Evolutionary conservation across 768 basidiomycete genomes (phyloP).

Genomic region (Lepiota brunneoincarnata): DNA sequence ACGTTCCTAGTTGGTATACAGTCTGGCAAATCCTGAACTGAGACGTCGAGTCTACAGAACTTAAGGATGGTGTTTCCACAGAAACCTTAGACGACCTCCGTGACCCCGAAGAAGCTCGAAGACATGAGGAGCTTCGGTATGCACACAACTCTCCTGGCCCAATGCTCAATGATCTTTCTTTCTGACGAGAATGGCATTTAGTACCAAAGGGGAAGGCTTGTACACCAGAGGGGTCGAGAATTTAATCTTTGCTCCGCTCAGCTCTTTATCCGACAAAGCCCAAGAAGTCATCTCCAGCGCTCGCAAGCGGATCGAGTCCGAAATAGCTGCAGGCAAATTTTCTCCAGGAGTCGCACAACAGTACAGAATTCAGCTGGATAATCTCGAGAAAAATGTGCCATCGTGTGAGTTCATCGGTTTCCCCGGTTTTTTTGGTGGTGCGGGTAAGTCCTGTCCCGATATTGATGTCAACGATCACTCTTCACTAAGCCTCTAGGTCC

Average conservation of each 20-base stretch:
- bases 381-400: not conserved
- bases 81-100: not conserved
- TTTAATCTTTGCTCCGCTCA: not conserved
- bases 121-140: not conserved
- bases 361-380: not conserved
- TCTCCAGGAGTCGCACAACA: not conserved
- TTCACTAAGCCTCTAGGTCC: not conserved
- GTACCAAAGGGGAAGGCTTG: not conserved
- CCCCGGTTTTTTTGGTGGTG: not conserved
- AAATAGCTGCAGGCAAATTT: not conserved
- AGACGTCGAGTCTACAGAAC: not conserved
- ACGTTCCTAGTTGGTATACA: not conserved
- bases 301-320: not conserved
- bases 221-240: not conserved
- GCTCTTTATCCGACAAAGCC: not conserved
- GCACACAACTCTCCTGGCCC: not conserved
- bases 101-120: not conserved
- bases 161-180: not conserved
- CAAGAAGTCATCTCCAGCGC: not conserved
- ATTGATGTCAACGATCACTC: too few relatives aligned
- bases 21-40: not conserved
- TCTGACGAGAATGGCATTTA: not conserved
- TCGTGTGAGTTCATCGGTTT: not conserved
- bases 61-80: not conserved
- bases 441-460: not conserved